phyloP scores from a whole-genome alignment of 1,284 basidiomycete genomes.

The Nidula niveotomentosa region DNA sequence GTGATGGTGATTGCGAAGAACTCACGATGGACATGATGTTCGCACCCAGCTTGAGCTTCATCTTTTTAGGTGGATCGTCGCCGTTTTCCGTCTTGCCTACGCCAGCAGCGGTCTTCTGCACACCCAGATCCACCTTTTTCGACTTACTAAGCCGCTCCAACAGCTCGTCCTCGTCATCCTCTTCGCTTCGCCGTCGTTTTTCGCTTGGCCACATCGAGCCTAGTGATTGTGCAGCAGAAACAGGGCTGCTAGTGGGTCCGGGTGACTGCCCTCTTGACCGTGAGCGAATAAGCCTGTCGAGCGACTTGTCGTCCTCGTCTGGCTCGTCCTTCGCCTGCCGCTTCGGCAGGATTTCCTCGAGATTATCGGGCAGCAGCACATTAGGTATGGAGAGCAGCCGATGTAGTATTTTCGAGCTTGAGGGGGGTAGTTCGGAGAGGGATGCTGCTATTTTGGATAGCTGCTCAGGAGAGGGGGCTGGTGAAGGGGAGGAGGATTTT shows the following conservation, averaged over 20 bases:
- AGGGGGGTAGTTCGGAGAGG: slow-evolving; percentile 19
- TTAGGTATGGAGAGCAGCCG: slow-evolving; percentile 36
- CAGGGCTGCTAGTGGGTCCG: slow-evolving; percentile 18
- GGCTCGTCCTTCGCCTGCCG: slow-evolving; percentile 36
- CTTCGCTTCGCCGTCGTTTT: slow-evolving; percentile 73
- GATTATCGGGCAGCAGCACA: slow-evolving; percentile 14
- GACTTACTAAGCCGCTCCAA: slow-evolving; percentile 57
- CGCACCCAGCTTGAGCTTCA: slow-evolving; percentile 70
- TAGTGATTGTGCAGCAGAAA: slow-evolving; percentile 18
- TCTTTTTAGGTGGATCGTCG: slow-evolving; percentile 73
- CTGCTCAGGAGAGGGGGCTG: slow-evolving; percentile 13
- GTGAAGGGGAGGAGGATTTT: slow-evolving; percentile 8
- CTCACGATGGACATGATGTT: slow-evolving; percentile 38
- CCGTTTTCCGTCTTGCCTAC: slow-evolving; percentile 40
- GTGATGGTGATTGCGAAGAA: slow-evolving; percentile 28
- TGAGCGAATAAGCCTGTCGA: slow-evolving; percentile 51
- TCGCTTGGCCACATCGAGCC: slow-evolving; percentile 53
- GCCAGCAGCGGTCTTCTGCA: slow-evolving; percentile 31
- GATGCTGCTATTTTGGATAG: slow-evolving; percentile 11
- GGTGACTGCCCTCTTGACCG: slow-evolving; percentile 42
- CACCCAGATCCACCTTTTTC: slow-evolving; percentile 52
- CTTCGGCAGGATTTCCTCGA: slow-evolving; percentile 27
- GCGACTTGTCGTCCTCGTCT: slow-evolving; percentile 52
- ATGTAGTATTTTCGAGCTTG: slow-evolving; percentile 37
- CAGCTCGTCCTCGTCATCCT: slow-evolving; percentile 69